These are phyloP conservation scores for Aureobasidium sp. DNA, from an alignment of 2,329 filamentous ascomycete species.

Conservation along the genomic window DNA sequence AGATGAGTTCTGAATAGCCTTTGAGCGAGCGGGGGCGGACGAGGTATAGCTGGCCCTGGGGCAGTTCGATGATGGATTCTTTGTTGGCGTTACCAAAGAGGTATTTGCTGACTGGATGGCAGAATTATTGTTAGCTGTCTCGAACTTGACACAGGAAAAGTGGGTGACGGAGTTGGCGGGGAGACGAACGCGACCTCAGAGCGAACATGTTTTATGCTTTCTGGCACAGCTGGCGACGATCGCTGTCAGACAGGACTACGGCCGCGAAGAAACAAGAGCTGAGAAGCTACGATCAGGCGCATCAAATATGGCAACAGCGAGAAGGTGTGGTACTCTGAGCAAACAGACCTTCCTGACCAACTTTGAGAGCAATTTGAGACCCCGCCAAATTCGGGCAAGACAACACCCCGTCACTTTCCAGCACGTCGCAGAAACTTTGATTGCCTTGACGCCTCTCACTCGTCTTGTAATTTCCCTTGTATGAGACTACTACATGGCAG, in stretches of 20 bases:
- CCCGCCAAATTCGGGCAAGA: not conserved
- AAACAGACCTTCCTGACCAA: slow-evolving; percentile 4
- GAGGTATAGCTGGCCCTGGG: slow-evolving; percentile 94
- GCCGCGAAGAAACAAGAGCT: not conserved
- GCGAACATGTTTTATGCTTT: slow-evolving; percentile 18
- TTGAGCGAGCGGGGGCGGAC: slow-evolving; percentile 93
- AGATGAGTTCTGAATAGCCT: slow-evolving; percentile 94
- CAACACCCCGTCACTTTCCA: not conserved
- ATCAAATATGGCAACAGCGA: not conserved
- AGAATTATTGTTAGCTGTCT: not conserved
- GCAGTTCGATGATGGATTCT: slow-evolving; percentile 87
- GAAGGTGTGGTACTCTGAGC: not conserved
- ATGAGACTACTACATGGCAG: not conserved
- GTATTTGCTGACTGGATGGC: slow-evolving; percentile 55
- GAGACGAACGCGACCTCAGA: slow-evolving; percentile 18
- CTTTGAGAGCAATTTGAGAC: slow-evolving; percentile 11
- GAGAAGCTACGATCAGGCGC: not conserved
- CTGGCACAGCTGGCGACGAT: slow-evolving; percentile 1
- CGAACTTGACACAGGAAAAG: not conserved
- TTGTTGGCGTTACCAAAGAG: slow-evolving; percentile 85
- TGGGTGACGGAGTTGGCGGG: slow-evolving; percentile 18
- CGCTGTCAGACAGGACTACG: not conserved
- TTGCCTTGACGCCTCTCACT: not conserved
- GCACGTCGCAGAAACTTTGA: slow-evolving; percentile 9
- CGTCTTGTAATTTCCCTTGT: not conserved